Evolutionary conservation across 2,329 filamentous ascomycete species (phyloP), one percentile per base, ranked within the genome.

Genomic region (Xylariaceae sp.): DNA sequence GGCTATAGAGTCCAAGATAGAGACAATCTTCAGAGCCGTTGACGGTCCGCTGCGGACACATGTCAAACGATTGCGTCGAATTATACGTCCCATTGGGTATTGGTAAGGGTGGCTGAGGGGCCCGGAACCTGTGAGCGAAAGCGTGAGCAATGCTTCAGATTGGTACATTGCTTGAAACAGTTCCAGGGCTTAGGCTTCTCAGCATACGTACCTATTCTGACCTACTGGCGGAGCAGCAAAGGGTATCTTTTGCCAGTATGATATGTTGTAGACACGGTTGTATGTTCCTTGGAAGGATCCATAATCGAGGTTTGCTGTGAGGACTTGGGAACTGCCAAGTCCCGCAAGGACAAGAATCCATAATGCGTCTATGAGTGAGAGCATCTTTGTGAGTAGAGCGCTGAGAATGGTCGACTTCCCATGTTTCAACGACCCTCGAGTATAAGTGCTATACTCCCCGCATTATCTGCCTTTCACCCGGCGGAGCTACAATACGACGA

Each of bases 11-110:
- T 9, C 81, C 81, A 2, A 87, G 75, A 55, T 84, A 85, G 11
- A 86, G 72, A 59, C 83, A 86, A 62, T 86, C 83, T 71, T 86
- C 83, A 18, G 75, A 76, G 10, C 78, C 78, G 36, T 81, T 81
- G 9, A 78, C 79, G 0, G 79, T 81, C 59, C 81, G 73, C 67
- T 84, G 82, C 3, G 80, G 77, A 60, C 83, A 86, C 75, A 81
- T 80, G 61, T 83, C 78, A 55, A 83, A 85, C 15, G 71, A 57
- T 43, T 81, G 77, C 55, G 78, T 74, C 2, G 81, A 81, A 64
- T 85, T 69, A 64, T 85, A 86, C 3, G 73, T 74, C 53, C 73
- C 77, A 68, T 77, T 73, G 3, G 66, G 71, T 47, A 84, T 72
- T 1, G 67, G 69, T 0, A 69, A 20, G 1, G 82, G 82, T 6